phyloP scores from a whole-genome alignment of 2,329 filamentous ascomycete species.

The Talaromyces sp. region DNA sequence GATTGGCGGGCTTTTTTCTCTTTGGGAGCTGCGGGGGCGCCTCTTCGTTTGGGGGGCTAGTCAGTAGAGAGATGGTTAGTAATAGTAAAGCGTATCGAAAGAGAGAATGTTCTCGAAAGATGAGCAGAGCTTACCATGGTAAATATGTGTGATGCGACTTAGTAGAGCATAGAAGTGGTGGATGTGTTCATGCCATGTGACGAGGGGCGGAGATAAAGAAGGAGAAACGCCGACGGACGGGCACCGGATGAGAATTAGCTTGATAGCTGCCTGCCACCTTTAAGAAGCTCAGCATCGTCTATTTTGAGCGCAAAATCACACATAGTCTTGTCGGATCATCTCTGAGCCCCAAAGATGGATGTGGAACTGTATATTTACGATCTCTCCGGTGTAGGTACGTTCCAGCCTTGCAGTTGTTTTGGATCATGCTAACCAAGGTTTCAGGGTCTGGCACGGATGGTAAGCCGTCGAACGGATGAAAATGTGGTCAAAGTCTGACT shows the following conservation, averaged over 20 bases:
- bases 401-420: neutral
- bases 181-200: neutral
- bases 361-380: constrained; percentile 77
- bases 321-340: neutral
- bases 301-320: neutral
- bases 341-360: constrained; percentile 55
- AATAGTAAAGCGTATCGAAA: neutral
- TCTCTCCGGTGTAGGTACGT: constrained; percentile 55
- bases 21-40: constrained; percentile 29
- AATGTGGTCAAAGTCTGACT: constrained; percentile 18
- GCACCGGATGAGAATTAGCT: constrained; percentile 9
- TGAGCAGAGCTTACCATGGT: neutral
- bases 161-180: neutral
- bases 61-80: neutral
- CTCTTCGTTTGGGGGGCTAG: constrained; percentile 39
- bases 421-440: constrained; percentile 21
- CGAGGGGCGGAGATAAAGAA: constrained; percentile 10
- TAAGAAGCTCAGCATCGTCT: neutral
- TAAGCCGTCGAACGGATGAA: constrained; percentile 22
- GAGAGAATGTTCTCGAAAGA: neutral
- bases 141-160: neutral
- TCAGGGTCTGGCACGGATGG: constrained; percentile 54
- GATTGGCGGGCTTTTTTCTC: constrained; percentile 59
- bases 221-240: constrained; percentile 5
- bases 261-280: neutral